A percentile compares a stretch with the other conserved stretches of the same genome.
Conservation (phyloP, 805 yeast genomes). For the Brettanomyces naardenensis region DNA sequence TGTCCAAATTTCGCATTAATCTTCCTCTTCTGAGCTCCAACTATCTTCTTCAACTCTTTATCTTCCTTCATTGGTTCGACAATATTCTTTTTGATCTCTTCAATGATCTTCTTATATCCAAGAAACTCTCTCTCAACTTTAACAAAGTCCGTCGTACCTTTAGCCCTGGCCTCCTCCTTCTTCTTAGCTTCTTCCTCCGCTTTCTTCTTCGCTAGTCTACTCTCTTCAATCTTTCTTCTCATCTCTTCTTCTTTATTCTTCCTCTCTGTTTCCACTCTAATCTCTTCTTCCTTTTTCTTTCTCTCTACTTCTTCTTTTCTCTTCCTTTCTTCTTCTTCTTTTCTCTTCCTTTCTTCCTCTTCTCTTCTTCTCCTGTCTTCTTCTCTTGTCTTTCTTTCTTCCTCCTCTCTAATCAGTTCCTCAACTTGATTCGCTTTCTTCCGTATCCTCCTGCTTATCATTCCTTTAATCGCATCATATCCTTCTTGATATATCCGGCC, state of each 20-base stretch:
- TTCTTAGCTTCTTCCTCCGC: slow-evolving; percentile 16
- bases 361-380: not conserved
- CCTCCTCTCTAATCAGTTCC: not conserved
- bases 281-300: slow-evolving; percentile 10
- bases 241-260: slow-evolving; percentile 17
- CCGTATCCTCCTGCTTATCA: not conserved
- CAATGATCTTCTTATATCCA: slow-evolving; percentile 43
- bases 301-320: slow-evolving; percentile 14
- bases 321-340: slow-evolving; percentile 9
- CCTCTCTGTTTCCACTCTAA: slow-evolving; percentile 10
- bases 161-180: slow-evolving; percentile 16
- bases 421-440: not conserved
- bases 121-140: slow-evolving; percentile 36
- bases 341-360: slow-evolving; percentile 8
- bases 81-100: slow-evolving; percentile 51
- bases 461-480: not conserved
- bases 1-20: slow-evolving; percentile 91
- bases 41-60: slow-evolving; percentile 37
- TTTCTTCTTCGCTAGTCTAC: slow-evolving; percentile 16
- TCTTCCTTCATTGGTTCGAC: slow-evolving; percentile 42
- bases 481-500: not conserved
- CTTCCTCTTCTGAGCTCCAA: slow-evolving; percentile 59
- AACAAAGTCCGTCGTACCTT: slow-evolving; percentile 22
- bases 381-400: not conserved
- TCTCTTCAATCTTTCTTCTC: slow-evolving; percentile 11